Evolutionary conservation across 805 yeast species (phyloP), one percentile per base, ranked within the genome.

Genomic region (Metschnikowia lochheadii): DNA sequence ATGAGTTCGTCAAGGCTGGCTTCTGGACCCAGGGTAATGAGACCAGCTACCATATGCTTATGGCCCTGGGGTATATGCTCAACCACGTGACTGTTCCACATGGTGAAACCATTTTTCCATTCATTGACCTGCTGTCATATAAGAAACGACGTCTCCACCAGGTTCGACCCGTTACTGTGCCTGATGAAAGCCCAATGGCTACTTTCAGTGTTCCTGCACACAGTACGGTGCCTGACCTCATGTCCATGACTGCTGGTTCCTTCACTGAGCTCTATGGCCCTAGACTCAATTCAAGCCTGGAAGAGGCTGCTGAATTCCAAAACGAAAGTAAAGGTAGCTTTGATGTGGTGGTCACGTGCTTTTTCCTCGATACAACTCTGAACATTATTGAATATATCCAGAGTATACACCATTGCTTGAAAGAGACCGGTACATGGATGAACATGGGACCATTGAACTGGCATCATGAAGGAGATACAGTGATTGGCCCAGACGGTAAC

Each of bases 211-310:
- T 20, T 7, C 21, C 43, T 5, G 42, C 31, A 21, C 35, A 41
- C 8, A 13, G 6, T 6, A 43, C 36, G 3, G 52, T 44, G 8
- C 48, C 48, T 17, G 82, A 81, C 6, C 63, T 81, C 42, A 80
- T 87, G 86, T 79, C 87, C 0, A 84, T 86, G 78, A 77, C 82
- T 1, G 82, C 89, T 0, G 94, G 94, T 0, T 82, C 87, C 0
- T 87, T 87, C 61, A 75, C 76, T 3, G 90, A 85, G 53, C 66
- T 85, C 15, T 84, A 83, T 61, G 87, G 88, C 0, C 82, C 26
- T 4, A 1, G 18, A 10, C 31, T 8, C 11, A 8, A 11, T 26
- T 26, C 29, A n/a, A 63, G 66, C 45, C 54, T 73, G 45, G 60
- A 63, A 14, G 45, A 65, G 3, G 62, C 75, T 2, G 75, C 70